Evolutionary conservation across 345 rosid species (phyloP).

Genomic region (Brassica juncea): DNA sequence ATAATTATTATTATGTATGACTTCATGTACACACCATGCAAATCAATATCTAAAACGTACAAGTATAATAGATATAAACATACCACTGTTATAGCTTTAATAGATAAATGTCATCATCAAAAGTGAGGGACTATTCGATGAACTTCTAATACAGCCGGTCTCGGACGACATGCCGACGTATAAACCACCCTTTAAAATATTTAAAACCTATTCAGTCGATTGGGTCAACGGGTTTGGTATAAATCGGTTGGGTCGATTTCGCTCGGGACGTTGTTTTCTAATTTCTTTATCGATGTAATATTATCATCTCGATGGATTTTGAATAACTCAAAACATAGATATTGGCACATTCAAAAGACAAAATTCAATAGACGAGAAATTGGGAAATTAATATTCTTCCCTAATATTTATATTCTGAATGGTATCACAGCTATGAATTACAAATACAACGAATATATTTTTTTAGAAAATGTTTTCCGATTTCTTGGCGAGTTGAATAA

Average conservation of each 20-base stretch:
- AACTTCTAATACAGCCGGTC: conserved; percentile 7
- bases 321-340: not conserved
- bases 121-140: conserved; percentile 30
- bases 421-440: conserved; percentile 26
- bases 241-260: not conserved
- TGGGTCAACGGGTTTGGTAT: not conserved
- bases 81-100: not conserved
- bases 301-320: not conserved
- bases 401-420: conserved; percentile 15
- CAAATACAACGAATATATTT: not conserved
- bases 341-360: not conserved
- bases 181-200: not conserved
- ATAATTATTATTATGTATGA: conserved; percentile 20
- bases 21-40: conserved; percentile 12
- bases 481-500: conserved; percentile 32
- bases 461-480: not conserved
- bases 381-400: conserved; percentile 8
- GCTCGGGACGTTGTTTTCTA: not conserved
- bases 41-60: not conserved
- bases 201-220: not conserved
- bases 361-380: not conserved
- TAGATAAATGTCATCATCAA: not conserved
- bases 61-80: not conserved
- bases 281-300: not conserved
- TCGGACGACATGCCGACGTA: conserved; percentile 8